Evolutionary conservation across 306 rosid genomes (phyloP).

Genomic region (Sicyos baderoa): DNA sequence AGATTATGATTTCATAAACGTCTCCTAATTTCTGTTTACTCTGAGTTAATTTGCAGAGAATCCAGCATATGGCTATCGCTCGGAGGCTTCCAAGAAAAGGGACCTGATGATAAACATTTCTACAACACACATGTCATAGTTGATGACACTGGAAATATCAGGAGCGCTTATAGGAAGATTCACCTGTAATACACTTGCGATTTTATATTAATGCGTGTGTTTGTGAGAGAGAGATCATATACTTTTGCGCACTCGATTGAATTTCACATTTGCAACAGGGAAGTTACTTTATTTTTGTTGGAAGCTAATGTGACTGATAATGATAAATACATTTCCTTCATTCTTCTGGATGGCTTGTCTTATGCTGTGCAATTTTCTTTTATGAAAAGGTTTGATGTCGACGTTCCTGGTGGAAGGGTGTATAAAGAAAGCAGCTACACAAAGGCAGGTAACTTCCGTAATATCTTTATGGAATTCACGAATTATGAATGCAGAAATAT

Average conservation of each 20-base stretch:
- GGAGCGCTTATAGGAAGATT: slow-evolving; percentile 66
- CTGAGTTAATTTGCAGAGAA: slow-evolving; percentile 46
- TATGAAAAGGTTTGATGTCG: slow-evolving; percentile 81
- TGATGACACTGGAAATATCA: slow-evolving; percentile 74
- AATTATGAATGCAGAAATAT: slow-evolving; percentile 10
- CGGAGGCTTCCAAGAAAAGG: slow-evolving; percentile 92
- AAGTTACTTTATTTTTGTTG: not conserved
- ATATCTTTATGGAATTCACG: slow-evolving; percentile 7
- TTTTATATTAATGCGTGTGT: not conserved
- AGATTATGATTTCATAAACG: not conserved
- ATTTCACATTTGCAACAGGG: not conserved
- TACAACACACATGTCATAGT: slow-evolving; percentile 72
- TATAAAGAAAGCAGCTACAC: slow-evolving; percentile 80
- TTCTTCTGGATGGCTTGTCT: no score
- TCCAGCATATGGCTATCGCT: slow-evolving; percentile 92
- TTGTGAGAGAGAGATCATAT: not conserved
- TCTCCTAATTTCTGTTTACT: not conserved
- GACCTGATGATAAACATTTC: slow-evolving; percentile 63
- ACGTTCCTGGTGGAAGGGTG: slow-evolving; percentile 85
- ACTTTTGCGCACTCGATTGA: not conserved
- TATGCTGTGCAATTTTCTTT: not conserved
- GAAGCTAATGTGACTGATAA: not conserved
- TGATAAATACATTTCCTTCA: not conserved
- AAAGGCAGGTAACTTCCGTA: slow-evolving; percentile 49
- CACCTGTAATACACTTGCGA: slow-evolving; percentile 51